Percentiles rank a stretch among this genome's conserved stretches.
Evolutionary conservation across 805 yeast species (phyloP).

Genomic region (Candida easanensis): DNA sequence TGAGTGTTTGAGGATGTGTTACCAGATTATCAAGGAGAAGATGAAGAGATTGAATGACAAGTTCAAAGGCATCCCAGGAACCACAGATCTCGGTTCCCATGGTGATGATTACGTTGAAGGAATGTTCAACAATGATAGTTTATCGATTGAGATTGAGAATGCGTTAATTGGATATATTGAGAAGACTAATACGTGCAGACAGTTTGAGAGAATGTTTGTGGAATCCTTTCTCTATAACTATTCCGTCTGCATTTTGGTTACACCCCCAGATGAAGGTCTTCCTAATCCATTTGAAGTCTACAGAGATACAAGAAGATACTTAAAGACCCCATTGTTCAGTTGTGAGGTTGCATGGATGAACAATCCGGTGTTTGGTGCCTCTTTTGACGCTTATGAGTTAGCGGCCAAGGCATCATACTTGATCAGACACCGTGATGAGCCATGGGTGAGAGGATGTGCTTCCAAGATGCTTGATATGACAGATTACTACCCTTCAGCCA

Average conservation of each 20-base stretch:
- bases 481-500: conserved; percentile 17
- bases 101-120: background rate
- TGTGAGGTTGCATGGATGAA: conserved; percentile 41
- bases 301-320: conserved; percentile 29
- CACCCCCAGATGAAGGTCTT: conserved; percentile 32
- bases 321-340: conserved; percentile 35
- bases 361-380: conserved; percentile 39
- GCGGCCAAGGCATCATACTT: conserved; percentile 36
- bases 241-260: conserved; percentile 36
- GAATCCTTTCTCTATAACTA: conserved; percentile 46
- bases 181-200: background rate
- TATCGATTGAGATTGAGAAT: background rate
- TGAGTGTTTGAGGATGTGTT: conserved; percentile 34
- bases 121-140: background rate
- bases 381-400: conserved; percentile 33
- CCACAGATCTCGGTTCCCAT: background rate
- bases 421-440: conserved; percentile 12
- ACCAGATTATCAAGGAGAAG: conserved; percentile 33
- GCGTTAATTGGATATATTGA: conserved; percentile 3
- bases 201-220: conserved; percentile 33
- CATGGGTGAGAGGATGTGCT: conserved; percentile 9
- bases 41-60: conserved; percentile 9
- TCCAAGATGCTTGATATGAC: conserved; percentile 18
- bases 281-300: conserved; percentile 44
- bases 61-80: background rate